Evolutionary conservation across 306 rosid species (phyloP).

Genomic region (Vigna unguiculata): DNA sequence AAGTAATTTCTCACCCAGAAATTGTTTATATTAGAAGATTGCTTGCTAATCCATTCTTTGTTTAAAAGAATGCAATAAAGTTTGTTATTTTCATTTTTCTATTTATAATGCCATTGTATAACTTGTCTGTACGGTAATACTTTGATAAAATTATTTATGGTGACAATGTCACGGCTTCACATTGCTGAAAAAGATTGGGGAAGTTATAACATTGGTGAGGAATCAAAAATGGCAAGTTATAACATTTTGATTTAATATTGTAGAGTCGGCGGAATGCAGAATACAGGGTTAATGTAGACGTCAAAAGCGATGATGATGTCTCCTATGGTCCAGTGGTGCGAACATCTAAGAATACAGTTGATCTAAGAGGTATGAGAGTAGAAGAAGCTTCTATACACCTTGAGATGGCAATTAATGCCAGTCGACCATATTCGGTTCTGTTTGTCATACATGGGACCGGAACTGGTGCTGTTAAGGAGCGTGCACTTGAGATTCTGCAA

Average conservation of each 20-base stretch:
- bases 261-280: slow-evolving; percentile 56
- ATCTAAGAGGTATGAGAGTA: slow-evolving; percentile 83
- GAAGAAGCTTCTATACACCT: slow-evolving; percentile 83
- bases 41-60: no score
- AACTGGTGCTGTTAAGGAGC: slow-evolving; percentile 80
- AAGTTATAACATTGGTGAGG: slow-evolving; percentile 2
- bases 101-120: slow-evolving; percentile 6
- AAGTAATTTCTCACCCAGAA: slow-evolving; percentile 18
- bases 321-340: slow-evolving; percentile 73
- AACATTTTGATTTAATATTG: slow-evolving; percentile 42
- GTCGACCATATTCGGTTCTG: slow-evolving; percentile 77
- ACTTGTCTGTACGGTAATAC: slow-evolving; percentile 6
- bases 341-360: slow-evolving; percentile 89
- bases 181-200: not conserved
- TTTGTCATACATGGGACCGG: slow-evolving; percentile 92
- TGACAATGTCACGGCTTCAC: no score
- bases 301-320: slow-evolving; percentile 48
- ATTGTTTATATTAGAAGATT: not conserved
- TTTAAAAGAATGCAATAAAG: not conserved
- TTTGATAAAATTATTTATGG: not conserved
- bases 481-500: slow-evolving; percentile 63
- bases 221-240: slow-evolving; percentile 23
- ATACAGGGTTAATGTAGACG: slow-evolving; percentile 42
- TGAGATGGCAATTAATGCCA: slow-evolving; percentile 69
- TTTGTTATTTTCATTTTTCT: not conserved